Conservation (phyloP, 2,329 filamentous ascomycete genomes). For the Talaromyces albobiverticillius region DNA sequence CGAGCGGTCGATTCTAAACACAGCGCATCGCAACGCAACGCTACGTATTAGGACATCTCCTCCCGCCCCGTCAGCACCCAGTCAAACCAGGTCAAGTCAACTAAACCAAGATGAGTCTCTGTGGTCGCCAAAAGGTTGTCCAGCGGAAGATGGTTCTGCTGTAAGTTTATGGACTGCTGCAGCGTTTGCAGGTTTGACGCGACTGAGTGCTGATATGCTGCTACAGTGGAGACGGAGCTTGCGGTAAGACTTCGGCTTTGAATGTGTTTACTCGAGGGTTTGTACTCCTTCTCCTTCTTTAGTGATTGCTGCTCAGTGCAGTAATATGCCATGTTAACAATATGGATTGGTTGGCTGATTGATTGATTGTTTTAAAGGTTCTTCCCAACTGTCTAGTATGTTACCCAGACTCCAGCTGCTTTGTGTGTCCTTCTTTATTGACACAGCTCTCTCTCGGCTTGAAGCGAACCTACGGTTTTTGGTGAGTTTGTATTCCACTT, state of each 20-base stretch:
- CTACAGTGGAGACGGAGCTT: slow-evolving; percentile 84
- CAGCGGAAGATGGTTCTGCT: slow-evolving; percentile 95
- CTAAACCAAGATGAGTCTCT: slow-evolving; percentile 54
- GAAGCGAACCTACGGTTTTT: slow-evolving; percentile 88
- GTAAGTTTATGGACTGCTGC: slow-evolving; percentile 43
- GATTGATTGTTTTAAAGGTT: slow-evolving; percentile 58
- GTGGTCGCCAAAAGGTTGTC: slow-evolving; percentile 76
- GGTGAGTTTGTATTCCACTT: slow-evolving; percentile 39
- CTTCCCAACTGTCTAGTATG: slow-evolving; percentile 90
- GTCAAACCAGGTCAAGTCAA: too few relatives aligned
- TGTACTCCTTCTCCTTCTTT: slow-evolving; percentile 36
- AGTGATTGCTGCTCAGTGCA: too few relatives aligned
- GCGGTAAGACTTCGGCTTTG: slow-evolving; percentile 92
- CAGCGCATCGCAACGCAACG: neutral
- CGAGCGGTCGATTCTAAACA: neutral
- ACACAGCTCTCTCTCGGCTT: slow-evolving; percentile 17
- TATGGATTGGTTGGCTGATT: neutral
- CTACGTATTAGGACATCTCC: neutral
- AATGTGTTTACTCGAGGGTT: slow-evolving; percentile 99
- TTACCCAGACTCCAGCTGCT: neutral
- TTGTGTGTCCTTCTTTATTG: slow-evolving; percentile 17
- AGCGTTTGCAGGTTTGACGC: too few relatives aligned
- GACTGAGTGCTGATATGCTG: slow-evolving; percentile 9
- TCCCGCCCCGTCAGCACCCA: neutral
- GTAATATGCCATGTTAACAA: too few relatives aligned